Evolutionary conservation across 495 filamentous ascomycete genomes (phyloP).

Genomic region (Xylona heveae): DNA sequence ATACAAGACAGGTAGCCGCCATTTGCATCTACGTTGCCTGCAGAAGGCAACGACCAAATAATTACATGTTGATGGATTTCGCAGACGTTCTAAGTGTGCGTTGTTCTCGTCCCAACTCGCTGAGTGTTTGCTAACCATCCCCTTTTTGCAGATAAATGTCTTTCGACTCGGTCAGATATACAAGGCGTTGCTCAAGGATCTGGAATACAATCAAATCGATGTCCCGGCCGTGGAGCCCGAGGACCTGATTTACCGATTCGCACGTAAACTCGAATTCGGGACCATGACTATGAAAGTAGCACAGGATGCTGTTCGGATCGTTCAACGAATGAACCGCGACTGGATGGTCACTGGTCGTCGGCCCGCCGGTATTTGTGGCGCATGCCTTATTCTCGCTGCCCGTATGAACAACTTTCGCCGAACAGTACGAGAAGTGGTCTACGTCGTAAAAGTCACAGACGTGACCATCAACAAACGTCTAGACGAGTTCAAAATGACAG

Average conservation of each 20-base stretch:
- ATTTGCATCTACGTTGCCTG: conserved; percentile 77
- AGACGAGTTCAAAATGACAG: conserved; percentile 69
- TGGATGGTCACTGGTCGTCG: conserved; percentile 90
- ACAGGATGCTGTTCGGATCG: conserved; percentile 61
- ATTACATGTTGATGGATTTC: conserved; percentile 79
- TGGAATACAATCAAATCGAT: conserved; percentile 36
- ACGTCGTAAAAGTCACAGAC: conserved; percentile 86
- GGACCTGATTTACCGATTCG: conserved; percentile 74
- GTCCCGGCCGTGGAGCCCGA: conserved; percentile 48
- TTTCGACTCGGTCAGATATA: conserved; percentile 75
- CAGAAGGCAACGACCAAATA: conserved; percentile 38
- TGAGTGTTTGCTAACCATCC: conserved; percentile 1
- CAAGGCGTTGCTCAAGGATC: conserved; percentile 48
- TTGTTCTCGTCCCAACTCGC: background rate
- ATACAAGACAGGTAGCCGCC: conserved; percentile 62
- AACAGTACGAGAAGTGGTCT: conserved; percentile 79
- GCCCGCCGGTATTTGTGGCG: conserved; percentile 85
- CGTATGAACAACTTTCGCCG: conserved; percentile 95
- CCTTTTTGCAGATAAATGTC: conserved; percentile 50
- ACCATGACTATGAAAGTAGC: conserved; percentile 56
- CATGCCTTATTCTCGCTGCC: conserved; percentile 80
- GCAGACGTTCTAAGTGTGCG: conserved; percentile 51
- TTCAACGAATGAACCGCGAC: conserved; percentile 81
- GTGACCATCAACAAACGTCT: conserved; percentile 74
- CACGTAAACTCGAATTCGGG: conserved; percentile 74